These are phyloP conservation scores for Aspergillus sp. DNA, from an alignment of 2,329 filamentous ascomycete genomes.

Conservation along the genomic window DNA sequence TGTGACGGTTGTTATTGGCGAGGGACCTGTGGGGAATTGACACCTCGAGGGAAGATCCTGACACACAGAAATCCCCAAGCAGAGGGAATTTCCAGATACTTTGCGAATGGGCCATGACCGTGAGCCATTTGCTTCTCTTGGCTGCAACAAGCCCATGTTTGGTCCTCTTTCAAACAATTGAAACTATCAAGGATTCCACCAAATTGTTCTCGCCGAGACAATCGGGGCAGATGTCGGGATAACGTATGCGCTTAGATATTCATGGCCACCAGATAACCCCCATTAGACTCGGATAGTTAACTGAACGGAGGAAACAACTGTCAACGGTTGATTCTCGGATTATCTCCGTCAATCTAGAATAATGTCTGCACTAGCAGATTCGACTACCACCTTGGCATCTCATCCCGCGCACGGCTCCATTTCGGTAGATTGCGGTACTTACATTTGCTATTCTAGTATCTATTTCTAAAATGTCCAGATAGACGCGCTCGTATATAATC, in stretches of 20 bases:
- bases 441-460: not conserved
- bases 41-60: not conserved
- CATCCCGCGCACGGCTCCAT: not conserved
- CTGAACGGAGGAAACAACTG: not conserved
- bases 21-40: not conserved
- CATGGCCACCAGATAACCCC: not conserved
- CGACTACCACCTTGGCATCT: not conserved
- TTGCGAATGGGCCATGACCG: slow-evolving; percentile 4
- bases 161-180: not conserved
- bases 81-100: not conserved
- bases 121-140: not conserved
- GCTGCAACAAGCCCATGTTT: not conserved
- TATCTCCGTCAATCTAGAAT: not conserved
- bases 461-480: not conserved
- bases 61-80: not conserved
- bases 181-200: not conserved
- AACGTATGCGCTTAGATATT: not conserved
- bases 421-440: not conserved
- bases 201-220: not conserved
- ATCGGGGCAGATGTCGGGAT: not conserved
- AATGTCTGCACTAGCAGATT: not conserved
- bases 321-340: not conserved
- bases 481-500: not conserved
- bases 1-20: not conserved
- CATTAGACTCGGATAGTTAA: not conserved